Evolutionary conservation across 2,329 filamentous ascomycete species (phyloP), one percentile per base, ranked within the genome.

Genomic region (Calonectria pseudoturangicola): DNA sequence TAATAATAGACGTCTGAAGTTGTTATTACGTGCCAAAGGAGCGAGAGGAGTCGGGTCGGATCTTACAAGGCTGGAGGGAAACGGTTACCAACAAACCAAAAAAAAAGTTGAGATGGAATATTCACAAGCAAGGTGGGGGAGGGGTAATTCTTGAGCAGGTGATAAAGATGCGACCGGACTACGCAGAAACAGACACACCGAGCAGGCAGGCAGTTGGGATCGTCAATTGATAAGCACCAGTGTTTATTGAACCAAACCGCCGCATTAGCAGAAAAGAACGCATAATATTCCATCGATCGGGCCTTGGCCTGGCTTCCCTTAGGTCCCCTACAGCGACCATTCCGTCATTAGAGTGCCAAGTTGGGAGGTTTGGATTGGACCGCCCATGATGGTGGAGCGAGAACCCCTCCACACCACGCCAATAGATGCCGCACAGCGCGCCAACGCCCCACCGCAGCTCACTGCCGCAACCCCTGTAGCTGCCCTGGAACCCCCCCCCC

Each of bases 71-170:
- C 15, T 12, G 27, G 36, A n/a, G 9, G 58, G 41, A 54, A n/a
- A 65, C 9, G 21, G 41, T 28, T 54, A 47, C 58, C 50, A 56
- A 47, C n/a, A 51, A 27, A 60, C 54, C 21, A 39, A 60, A 60
- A 62, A 50, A 70, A 47, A 41, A 36, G 67, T 70, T 48, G 58
- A 64, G 51, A 36, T 43, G 33, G 33, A 43, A 45, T 50, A 36
- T 36, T 66, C 58, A 36, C 33, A 69, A 15, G 21, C 28, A 78
- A 76, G 77, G 77, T 70, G 77, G 77, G 77, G 77, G 77, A 79
- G 77, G 77, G 77, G 77, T 75, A 70, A 70, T 78, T 74, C 74
- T 77, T 75, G 73, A 78, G 73, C 58, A 33, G 64, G 71, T 66
- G 50, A 70, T 45, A 12, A 50, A 63, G 64, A 72, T 70, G 51